These are phyloP conservation scores for Misopates orontium DNA, from an alignment of 257 asterid species.

Conservation along the genomic window DNA sequence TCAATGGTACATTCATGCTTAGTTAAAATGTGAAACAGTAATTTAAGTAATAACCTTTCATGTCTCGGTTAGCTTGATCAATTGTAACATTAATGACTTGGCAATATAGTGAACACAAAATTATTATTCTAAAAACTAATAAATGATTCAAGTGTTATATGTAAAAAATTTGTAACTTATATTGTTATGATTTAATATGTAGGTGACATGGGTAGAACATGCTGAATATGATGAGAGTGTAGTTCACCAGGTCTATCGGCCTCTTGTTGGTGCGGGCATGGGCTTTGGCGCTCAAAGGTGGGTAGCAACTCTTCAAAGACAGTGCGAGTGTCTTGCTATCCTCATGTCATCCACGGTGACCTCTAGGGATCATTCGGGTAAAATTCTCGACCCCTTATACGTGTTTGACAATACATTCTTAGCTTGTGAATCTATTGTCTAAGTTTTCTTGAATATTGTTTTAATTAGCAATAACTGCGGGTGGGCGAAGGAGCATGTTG, in stretches of 20 bases:
- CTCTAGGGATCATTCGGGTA: constrained; percentile 48
- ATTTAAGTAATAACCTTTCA: neutral
- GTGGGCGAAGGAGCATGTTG: constrained; percentile 63
- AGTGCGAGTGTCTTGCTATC: constrained; percentile 65
- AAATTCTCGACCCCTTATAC: neutral
- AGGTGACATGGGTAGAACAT: constrained; percentile 74
- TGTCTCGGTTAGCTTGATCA: neutral
- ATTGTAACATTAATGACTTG: neutral
- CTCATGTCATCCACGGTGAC: constrained; percentile 55
- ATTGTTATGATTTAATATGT: neutral
- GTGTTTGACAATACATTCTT: neutral
- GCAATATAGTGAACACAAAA: neutral
- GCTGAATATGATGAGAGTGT: constrained; percentile 52
- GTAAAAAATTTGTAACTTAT: neutral
- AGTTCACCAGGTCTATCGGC: constrained; percentile 55
- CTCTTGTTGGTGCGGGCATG: constrained; percentile 51
- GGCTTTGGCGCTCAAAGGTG: constrained; percentile 66
- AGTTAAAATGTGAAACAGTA: neutral
- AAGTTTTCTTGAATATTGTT: neutral
- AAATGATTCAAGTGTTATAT: no score
- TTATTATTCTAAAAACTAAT: neutral
- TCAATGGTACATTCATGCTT: neutral
- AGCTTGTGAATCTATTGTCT: neutral
- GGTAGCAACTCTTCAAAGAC: constrained; percentile 66
- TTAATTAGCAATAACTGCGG: constrained; percentile 40